Conservation (phyloP, 345 rosid species). For the Gossypium raimondii region DNA sequence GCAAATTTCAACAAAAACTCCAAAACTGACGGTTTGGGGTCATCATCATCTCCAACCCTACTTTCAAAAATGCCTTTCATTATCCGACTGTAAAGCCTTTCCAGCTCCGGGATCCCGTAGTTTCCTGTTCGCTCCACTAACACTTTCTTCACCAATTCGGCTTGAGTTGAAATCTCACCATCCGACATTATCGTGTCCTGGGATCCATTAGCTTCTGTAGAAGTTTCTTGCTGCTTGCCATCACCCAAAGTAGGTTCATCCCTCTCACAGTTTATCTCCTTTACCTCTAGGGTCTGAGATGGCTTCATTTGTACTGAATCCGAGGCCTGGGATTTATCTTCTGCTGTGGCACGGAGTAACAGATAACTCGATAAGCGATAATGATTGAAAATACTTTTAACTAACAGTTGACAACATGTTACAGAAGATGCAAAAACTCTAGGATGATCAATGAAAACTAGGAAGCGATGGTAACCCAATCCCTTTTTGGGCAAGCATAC, state of each 20-base stretch:
- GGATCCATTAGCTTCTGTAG: slow-evolving; percentile 25
- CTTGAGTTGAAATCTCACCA: slow-evolving; percentile 38
- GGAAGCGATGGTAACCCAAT: background rate
- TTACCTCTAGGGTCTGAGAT: slow-evolving; percentile 33
- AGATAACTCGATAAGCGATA: background rate
- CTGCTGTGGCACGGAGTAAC: slow-evolving; percentile 35
- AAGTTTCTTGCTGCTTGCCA: slow-evolving; percentile 20
- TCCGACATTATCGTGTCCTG: slow-evolving; percentile 37
- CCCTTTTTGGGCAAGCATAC: background rate
- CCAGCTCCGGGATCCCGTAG: slow-evolving; percentile 76
- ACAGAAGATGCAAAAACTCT: background rate
- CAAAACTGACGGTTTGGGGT: slow-evolving; percentile 67
- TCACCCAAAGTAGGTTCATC: slow-evolving; percentile 32
- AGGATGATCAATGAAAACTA: background rate
- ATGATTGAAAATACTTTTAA: no score
- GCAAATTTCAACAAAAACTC: slow-evolving; percentile 70
- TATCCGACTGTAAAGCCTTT: slow-evolving; percentile 68
- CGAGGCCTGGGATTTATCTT: slow-evolving; percentile 45
- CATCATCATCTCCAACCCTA: slow-evolving; percentile 34
- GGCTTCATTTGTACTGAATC: slow-evolving; percentile 40
- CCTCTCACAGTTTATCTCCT: slow-evolving; percentile 31
- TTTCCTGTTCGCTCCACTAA: slow-evolving; percentile 52
- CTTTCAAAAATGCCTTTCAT: slow-evolving; percentile 70
- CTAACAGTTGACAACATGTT: background rate
- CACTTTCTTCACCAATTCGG: slow-evolving; percentile 38